Evolutionary conservation across 768 basidiomycete species (phyloP), one percentile per base, ranked within the genome.

Genomic region (Suillus bovinus): DNA sequence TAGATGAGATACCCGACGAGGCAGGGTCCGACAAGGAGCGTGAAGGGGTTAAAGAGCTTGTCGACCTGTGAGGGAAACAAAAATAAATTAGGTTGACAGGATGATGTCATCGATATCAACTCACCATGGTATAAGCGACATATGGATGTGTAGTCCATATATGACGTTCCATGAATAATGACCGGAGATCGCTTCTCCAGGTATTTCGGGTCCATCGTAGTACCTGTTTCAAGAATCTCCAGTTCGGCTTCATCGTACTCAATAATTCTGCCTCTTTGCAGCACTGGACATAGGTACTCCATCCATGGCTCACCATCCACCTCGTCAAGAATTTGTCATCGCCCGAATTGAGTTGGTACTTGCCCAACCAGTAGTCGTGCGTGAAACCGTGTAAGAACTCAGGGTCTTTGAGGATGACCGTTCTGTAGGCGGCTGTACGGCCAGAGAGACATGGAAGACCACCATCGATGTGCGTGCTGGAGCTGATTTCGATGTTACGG

Each of bases 261-360:
- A 94, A 78, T 16, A 96, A 79, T 76, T 96, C 94, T 16, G 87
- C 89, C 76, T 93, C 90, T 72, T 84, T 86, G 79, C 90, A 94
- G 72, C 84, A 86, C 72, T 94, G 93, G 36, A 96, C 91, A 72
- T 93, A 95, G n/a, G 93, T 96, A 73, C 82, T 89, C 94, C 95
- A 96, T 17, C 94, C 93, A 69, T 96, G 94, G 70, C 86, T 88
- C 63, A 96, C 94, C 92, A 96, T 94, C 94, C 95, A 96, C 50
- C 94, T 81, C 20, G 95, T 98, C 71, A 96, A 78, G 78, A 94
- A 96, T 76, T 96, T 94, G 81, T 94, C 92, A 76, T 95, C 94
- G 27, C 94, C 93, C 4, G 91, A 94, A 74, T 96, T 96, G 66
- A 95, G 86, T 74, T 96, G 94, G 76, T 96, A 96, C 77, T 94